A percentile compares a stretch with the other conserved stretches of the same genome.
These are phyloP conservation scores for Poterioochromonas sp. DNA, from an alignment of 352 stramenopile species.

Conservation along the genomic window DNA sequence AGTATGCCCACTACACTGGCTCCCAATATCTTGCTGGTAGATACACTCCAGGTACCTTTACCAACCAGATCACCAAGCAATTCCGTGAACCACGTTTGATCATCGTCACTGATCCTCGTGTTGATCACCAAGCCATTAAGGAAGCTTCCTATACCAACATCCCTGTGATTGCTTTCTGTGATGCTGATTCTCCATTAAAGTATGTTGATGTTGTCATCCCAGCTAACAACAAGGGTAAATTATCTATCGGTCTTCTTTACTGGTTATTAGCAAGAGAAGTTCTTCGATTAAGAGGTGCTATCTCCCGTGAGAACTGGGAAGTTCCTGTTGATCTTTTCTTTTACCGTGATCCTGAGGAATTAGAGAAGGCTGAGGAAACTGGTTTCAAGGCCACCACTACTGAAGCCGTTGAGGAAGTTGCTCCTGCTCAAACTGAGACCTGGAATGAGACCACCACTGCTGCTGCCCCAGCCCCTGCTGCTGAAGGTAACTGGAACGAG, in stretches of 20 bases:
- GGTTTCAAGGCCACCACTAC: neutral
- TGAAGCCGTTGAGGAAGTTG: neutral
- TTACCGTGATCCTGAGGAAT: conserved; percentile 98
- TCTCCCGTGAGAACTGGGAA: conserved; percentile 88
- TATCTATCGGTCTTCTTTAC: conserved; percentile 99
- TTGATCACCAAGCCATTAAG: conserved; percentile 89
- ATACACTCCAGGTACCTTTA: conserved; percentile 99
- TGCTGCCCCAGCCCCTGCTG: neutral
- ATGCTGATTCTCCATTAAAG: conserved; percentile 94
- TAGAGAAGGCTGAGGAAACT: conserved; percentile 91
- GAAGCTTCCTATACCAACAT: conserved; percentile 99
- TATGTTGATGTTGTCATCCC: conserved; percentile 99
- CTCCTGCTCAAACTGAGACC: too few relatives aligned
- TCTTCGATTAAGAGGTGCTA: conserved; percentile 88
- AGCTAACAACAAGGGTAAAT: conserved; percentile 99
- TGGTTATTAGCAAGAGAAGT: conserved; percentile 98
- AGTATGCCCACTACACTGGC: conserved; percentile 99
- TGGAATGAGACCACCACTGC: neutral
- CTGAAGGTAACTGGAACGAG: too few relatives aligned
- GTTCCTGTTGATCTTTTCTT: conserved; percentile 99
- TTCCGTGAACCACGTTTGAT: conserved; percentile 98
- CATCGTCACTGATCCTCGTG: conserved; percentile 98
- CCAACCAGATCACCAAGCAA: conserved; percentile 99
- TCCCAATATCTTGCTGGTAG: conserved; percentile 82
- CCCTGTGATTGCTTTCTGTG: conserved; percentile 97